Evolutionary conservation across 495 filamentous ascomycete genomes (phyloP).

Genomic region (Podospora comata): DNA sequence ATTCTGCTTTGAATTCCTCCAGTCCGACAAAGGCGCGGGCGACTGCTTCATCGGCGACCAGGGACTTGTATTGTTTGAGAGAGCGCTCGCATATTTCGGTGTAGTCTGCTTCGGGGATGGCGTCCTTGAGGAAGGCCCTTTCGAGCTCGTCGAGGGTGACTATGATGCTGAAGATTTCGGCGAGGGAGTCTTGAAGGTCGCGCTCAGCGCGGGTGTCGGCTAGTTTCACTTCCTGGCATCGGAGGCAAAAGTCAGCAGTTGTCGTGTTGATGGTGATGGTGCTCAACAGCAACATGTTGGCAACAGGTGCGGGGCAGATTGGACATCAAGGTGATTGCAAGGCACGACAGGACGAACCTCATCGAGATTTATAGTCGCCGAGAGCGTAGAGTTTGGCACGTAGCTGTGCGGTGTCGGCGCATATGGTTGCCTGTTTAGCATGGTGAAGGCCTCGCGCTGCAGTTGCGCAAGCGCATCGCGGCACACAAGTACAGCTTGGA

Average conservation of each 20-base stretch:
- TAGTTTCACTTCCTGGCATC: slow-evolving; percentile 86
- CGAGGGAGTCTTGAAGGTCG: slow-evolving; percentile 91
- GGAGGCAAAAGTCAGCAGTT: neutral
- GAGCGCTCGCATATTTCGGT: slow-evolving; percentile 91
- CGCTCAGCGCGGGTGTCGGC: slow-evolving; percentile 78
- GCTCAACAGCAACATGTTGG: slow-evolving; percentile 1
- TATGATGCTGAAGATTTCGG: slow-evolving; percentile 96
- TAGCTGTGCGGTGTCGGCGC: slow-evolving; percentile 90
- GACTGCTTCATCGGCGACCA: slow-evolving; percentile 82
- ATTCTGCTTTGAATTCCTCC: slow-evolving; percentile 89
- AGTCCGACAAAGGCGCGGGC: slow-evolving; percentile 77
- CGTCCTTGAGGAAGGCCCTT: slow-evolving; percentile 95
- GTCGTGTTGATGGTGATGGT: neutral
- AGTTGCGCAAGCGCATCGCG: slow-evolving; percentile 17
- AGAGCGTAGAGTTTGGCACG: slow-evolving; percentile 71
- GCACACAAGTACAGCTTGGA: neutral
- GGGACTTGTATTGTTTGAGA: slow-evolving; percentile 95
- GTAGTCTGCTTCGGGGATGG: slow-evolving; percentile 85
- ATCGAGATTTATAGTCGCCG: slow-evolving; percentile 88
- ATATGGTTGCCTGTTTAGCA: slow-evolving; percentile 58
- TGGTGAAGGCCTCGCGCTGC: slow-evolving; percentile 25
- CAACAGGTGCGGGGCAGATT: slow-evolving; percentile 13
- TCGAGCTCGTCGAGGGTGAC: slow-evolving; percentile 93
- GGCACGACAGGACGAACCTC: slow-evolving; percentile 52
- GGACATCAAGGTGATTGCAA: slow-evolving; percentile 21